phyloP scores from a whole-genome alignment of 2,329 filamentous ascomycete species.

The Trichoderma afroharzianum region DNA sequence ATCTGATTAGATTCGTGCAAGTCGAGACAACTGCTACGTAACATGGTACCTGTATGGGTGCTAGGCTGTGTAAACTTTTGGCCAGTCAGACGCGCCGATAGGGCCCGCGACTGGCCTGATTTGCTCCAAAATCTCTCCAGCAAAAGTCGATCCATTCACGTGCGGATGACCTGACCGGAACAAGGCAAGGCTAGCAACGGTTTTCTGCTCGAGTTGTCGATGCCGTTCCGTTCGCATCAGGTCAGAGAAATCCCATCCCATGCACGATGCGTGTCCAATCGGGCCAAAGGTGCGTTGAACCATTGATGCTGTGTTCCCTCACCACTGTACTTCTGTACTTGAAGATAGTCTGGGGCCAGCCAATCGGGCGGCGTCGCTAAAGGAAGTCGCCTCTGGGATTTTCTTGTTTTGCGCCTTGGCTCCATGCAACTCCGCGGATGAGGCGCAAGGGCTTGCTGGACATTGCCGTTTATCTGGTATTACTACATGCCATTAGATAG shows the following conservation, averaged over 20 bases:
- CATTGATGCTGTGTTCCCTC: slow-evolving; percentile 9
- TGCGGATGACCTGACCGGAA: slow-evolving; percentile 1
- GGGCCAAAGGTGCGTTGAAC: slow-evolving; percentile 6
- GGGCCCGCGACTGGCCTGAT: background rate
- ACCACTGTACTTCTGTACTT: background rate
- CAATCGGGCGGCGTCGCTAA: slow-evolving; percentile 25
- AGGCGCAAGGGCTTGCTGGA: slow-evolving; percentile 10
- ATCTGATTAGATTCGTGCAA: slow-evolving; percentile 1
- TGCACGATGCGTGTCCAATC: slow-evolving; percentile 1
- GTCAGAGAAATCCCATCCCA: background rate
- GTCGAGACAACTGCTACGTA: background rate
- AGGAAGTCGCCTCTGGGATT: slow-evolving; percentile 20
- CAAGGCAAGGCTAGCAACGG: background rate
- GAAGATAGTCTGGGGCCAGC: slow-evolving; percentile 29
- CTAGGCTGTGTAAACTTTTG: background rate
- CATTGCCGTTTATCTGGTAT: background rate
- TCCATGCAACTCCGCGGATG: slow-evolving; percentile 19
- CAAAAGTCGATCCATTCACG: slow-evolving; percentile 9
- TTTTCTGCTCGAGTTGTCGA: background rate
- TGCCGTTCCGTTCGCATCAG: slow-evolving; percentile 13
- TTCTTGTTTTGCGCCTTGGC: slow-evolving; percentile 4
- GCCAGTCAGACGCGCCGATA: background rate
- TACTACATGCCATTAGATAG: slow-evolving; percentile 5
- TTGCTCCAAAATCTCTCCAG: slow-evolving; percentile 1
- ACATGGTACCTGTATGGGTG: background rate